Evolutionary conservation across 192 early-diverging fungal species (phyloP), one percentile per base, ranked within the genome.

Genomic region (Mortierella claussenii): DNA sequence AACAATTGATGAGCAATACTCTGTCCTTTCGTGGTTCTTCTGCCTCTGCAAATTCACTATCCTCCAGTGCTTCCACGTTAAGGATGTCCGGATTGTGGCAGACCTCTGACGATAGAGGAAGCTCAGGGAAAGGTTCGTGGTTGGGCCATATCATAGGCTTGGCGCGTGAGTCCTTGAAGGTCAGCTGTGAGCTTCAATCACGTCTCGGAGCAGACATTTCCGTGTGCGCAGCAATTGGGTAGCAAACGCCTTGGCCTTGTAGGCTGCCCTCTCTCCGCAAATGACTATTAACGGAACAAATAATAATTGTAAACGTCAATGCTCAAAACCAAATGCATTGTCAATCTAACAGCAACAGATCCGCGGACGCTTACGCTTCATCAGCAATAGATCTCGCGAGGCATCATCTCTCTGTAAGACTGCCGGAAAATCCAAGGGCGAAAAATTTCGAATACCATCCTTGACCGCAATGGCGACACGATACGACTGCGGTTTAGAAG

Each of bases 241-340:
- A 15, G 90, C 87, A 75, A 91, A 91, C 3, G 81, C 82, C 24
- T 87, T 81, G 4, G 88, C 81, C 60, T 86, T 86, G 71, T 91
- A 91, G 1, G 82, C 82, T 23, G 90, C 90, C 18, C 90, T 71
- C 50, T 91, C 90, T 23, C 86, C 90, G 67, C 87, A 86, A 32
- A 91, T 88, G 11, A 91, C 87, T 89, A 69, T 51, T 9, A 27
- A 26, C 4, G 27, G 8, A 54, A 32, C 4, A 33, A 37, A n/a
- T 1, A 17, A 28, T 23, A 23, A 34, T 23, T 2, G 0, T 9
- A 20, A 21, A 46, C 15, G n/a, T 7, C 45, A 46, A 15, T 10
- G 15, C 4, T 4, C 7, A 6, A 17, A 46, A 6, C 15, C 15
- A 13, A 46, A 46, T 17, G 45, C 1, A 21, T n/a, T n/a, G n/a